Percentiles rank a stretch among this genome's conserved stretches.
phyloP scores from a whole-genome alignment of 805 yeast species.

The Saccharomycopsis schoenii region DNA sequence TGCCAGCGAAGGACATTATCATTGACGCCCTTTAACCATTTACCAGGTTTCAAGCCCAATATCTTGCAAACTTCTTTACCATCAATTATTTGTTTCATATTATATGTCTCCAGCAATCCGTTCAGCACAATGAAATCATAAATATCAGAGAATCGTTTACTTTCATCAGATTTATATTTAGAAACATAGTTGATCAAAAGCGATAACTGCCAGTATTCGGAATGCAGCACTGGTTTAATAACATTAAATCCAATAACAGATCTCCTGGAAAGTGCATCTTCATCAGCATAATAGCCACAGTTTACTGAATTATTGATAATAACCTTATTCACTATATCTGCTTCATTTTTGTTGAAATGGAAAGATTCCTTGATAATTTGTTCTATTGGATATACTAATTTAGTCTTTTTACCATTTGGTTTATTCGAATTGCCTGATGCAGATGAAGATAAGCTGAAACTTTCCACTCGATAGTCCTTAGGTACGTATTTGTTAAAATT shows the following conservation, averaged over 20 bases:
- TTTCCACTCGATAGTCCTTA: neutral
- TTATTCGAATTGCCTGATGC: neutral
- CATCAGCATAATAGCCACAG: neutral
- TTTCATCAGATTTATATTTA: slow-evolving; percentile 13
- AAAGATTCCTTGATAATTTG: slow-evolving; percentile 13
- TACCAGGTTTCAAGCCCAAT: slow-evolving; percentile 63
- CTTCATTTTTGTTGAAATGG: slow-evolving; percentile 13
- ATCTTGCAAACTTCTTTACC: slow-evolving; percentile 56
- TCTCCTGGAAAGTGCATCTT: neutral
- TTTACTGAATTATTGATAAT: slow-evolving; percentile 4
- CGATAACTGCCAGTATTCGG: slow-evolving; percentile 13
- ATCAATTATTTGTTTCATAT: slow-evolving; percentile 57
- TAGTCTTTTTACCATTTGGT: neutral
- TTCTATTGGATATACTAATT: slow-evolving; percentile 9
- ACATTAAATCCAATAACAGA: slow-evolving; percentile 12
- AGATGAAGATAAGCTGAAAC: neutral
- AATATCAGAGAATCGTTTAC: slow-evolving; percentile 10
- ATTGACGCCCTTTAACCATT: slow-evolving; percentile 63
- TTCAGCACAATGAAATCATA: slow-evolving; percentile 25
- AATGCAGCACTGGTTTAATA: slow-evolving; percentile 4
- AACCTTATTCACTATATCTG: slow-evolving; percentile 12
- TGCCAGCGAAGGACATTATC: slow-evolving; percentile 63
- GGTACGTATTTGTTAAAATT: slow-evolving; percentile 3
- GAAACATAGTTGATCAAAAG: slow-evolving; percentile 16
- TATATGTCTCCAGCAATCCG: slow-evolving; percentile 35